Percentiles rank a stretch among this genome's conserved stretches.
These are phyloP conservation scores for Candida nemodendra DNA, from an alignment of 805 yeast genomes.

Conservation along the genomic window DNA sequence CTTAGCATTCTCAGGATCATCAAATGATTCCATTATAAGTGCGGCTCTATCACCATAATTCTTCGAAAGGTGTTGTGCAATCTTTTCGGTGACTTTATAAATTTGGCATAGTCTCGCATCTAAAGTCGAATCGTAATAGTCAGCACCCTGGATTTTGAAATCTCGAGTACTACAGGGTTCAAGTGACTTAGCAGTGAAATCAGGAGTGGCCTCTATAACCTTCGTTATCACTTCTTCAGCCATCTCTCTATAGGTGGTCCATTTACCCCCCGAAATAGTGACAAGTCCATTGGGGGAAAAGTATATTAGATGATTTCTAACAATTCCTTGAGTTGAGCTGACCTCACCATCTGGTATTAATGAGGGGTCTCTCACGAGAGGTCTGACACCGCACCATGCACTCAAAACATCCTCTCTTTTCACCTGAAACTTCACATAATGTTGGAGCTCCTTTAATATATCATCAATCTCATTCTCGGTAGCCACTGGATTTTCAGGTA, in stretches of 20 bases:
- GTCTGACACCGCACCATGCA: slow-evolving; percentile 98
- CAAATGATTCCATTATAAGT: slow-evolving; percentile 59
- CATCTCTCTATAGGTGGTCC: slow-evolving; percentile 99
- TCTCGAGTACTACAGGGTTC: slow-evolving; percentile 52
- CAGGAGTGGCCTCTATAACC: slow-evolving; percentile 49
- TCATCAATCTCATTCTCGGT: slow-evolving; percentile 86
- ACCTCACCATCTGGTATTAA: slow-evolving; percentile 33
- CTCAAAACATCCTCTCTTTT: slow-evolving; percentile 86
- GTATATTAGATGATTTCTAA: slow-evolving; percentile 82
- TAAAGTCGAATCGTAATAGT: slow-evolving; percentile 70
- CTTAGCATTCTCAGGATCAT: slow-evolving; percentile 53
- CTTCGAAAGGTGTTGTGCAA: slow-evolving; percentile 78
- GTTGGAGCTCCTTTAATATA: slow-evolving; percentile 82
- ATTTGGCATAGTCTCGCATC: slow-evolving; percentile 78
- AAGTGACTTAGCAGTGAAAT: slow-evolving; percentile 31
- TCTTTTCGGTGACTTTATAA: slow-evolving; percentile 65
- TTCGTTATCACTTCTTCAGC: slow-evolving; percentile 89
- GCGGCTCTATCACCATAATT: slow-evolving; percentile 93
- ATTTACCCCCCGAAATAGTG: slow-evolving; percentile 94
- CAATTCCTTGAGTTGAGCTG: slow-evolving; percentile 78
- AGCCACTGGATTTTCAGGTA: slow-evolving; percentile 78
- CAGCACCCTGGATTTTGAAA: slow-evolving; percentile 73
- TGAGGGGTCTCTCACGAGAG: slow-evolving; percentile 83
- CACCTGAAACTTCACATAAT: slow-evolving; percentile 85
- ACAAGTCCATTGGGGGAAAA: slow-evolving; percentile 68